Evolutionary conservation across 371 early-diverging fungal genomes (phyloP).

Genomic region (Rhizopus stolonifer): DNA sequence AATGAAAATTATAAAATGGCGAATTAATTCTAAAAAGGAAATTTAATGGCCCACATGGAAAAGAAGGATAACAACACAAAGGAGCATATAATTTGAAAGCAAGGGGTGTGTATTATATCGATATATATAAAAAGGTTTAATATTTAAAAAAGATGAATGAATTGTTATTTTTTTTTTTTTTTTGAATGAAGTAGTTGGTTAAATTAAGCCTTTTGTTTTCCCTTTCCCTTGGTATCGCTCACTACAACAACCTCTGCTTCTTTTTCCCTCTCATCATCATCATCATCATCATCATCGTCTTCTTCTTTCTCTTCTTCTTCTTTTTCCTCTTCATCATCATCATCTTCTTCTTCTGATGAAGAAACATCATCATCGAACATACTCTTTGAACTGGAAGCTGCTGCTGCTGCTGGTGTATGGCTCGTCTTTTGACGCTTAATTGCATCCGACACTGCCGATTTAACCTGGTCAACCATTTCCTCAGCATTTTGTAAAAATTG

Average conservation of each 20-base stretch:
- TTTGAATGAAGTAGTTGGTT: too few relatives aligned
- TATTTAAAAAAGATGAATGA: neutral
- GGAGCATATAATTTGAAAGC: too few relatives aligned
- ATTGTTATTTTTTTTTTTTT: neutral
- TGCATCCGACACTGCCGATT: conserved; percentile 60
- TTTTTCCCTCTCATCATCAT: conserved; percentile 18
- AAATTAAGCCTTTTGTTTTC: neutral
- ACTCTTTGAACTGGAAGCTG: conserved; percentile 24
- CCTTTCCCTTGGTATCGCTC: conserved; percentile 1
- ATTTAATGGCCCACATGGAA: neutral
- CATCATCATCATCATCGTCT: conserved; percentile 18
- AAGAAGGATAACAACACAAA: too few relatives aligned
- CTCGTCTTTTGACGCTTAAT: conserved; percentile 40
- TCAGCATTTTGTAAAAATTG: conserved; percentile 73
- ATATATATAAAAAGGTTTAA: too few relatives aligned
- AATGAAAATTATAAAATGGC: neutral
- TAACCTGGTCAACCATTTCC: conserved; percentile 72
- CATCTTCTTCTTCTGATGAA: conserved; percentile 20
- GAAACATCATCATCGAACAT: conserved; percentile 40
- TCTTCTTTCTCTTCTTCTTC: conserved; percentile 9
- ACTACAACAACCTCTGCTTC: conserved; percentile 14
- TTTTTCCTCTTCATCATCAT: conserved; percentile 30
- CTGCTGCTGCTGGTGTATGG: conserved; percentile 14
- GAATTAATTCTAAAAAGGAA: too few relatives aligned
- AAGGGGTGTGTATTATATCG: too few relatives aligned